Evolutionary conservation across 805 yeast species (phyloP), one percentile per base, ranked within the genome.

Genomic region (Cephaloascus fragrans): DNA sequence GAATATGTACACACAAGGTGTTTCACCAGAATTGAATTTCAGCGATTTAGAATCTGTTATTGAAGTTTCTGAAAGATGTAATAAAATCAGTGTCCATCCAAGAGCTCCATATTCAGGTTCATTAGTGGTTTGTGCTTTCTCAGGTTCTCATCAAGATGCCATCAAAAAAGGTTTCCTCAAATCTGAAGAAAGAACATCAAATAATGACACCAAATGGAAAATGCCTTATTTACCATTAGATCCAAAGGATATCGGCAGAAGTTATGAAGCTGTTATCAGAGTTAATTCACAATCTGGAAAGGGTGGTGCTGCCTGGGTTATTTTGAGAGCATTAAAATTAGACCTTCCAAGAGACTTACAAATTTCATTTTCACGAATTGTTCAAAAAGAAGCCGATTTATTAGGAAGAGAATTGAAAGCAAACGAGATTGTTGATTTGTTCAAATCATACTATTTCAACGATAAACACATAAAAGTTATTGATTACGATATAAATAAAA

Each of bases 231-330:
- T 82, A 53, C 88, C 90, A 43, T 69, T 82, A 57, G 90, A 82
- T 64, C 90, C 90, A 50, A 70, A 78, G 60, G 90, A 82, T 57
- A 77, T 82, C 48, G 90, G 90, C 41, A 71, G 87, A 67, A 80
- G 72, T 49, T 82, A 82, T 57, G 90, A 82, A 63, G 89, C 88
- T 39, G 84, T 82, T 42, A 82, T 82, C 54, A 71, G 90, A 67
- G 89, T 82, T 51, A 82, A 82, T 64, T 82, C 90, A 18, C 90
- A 82, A 63, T 78, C 86, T n/a, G 90, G 90, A 59, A 82, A 82
- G 59, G 90, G 90, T 55, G 90, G 90, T 59, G 86, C 89, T 35
- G 86, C 89, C 18, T 82, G 90, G 90, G 77, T 82, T 41, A 70
- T 82, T 45, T 71, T 80, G 52, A 71, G 84, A 61, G 66, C 83